Evolutionary conservation across 768 basidiomycete species (phyloP).

Genomic region (Boletellus sp.): DNA sequence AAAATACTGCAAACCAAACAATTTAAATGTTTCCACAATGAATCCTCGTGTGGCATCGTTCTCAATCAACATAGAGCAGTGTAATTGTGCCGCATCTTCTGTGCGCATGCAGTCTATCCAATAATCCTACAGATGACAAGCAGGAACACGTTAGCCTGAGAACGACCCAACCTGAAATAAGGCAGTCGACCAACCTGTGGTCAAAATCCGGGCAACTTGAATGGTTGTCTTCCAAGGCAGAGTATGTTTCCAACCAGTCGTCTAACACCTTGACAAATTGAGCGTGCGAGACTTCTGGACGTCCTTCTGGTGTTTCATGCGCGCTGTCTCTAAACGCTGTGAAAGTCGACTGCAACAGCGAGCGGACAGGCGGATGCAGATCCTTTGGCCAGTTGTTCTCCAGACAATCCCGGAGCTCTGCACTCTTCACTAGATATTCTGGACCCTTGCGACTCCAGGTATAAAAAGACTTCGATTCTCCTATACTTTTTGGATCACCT

Average conservation of each 20-base stretch:
- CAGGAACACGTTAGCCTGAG: too few relatives aligned
- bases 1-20: too few relatives aligned
- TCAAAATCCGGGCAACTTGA: too few relatives aligned
- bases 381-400: background rate
- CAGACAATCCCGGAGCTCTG: background rate
- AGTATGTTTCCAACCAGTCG: background rate
- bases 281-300: background rate
- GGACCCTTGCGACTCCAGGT: background rate
- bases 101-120: too few relatives aligned
- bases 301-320: background rate
- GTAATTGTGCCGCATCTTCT: too few relatives aligned
- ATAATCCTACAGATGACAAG: too few relatives aligned
- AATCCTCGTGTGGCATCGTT: too few relatives aligned
- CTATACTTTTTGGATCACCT: background rate
- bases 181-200: too few relatives aligned
- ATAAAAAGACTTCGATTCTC: background rate
- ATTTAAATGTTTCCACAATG: too few relatives aligned
- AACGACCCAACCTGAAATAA: too few relatives aligned
- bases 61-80: too few relatives aligned
- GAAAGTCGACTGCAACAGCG: background rate
- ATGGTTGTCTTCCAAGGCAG: background rate
- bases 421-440: background rate
- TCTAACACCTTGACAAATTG: slow-evolving; percentile 1
- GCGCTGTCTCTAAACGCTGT: too few relatives aligned
- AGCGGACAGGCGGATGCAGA: background rate